These are phyloP conservation scores for Aethionema arabicum DNA, from an alignment of 345 rosid genomes.

Conservation along the genomic window DNA sequence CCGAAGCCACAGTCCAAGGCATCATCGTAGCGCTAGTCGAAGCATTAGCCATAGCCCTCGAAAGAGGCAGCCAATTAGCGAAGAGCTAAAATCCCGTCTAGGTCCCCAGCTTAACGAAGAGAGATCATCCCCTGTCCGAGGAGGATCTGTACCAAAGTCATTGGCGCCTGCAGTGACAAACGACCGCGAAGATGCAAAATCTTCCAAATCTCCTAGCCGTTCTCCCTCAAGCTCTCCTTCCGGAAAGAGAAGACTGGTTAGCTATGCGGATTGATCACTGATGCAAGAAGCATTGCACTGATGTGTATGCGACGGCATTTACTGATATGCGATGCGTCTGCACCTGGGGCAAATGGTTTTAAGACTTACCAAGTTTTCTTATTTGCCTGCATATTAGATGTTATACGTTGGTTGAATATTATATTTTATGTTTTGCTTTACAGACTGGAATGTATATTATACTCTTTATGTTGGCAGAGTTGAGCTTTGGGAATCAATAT, in stretches of 20 bases:
- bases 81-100: slow-evolving; percentile 69
- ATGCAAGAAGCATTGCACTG: slow-evolving; percentile 18
- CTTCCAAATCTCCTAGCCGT: slow-evolving; percentile 42
- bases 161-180: slow-evolving; percentile 44
- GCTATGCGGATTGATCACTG: slow-evolving; percentile 67
- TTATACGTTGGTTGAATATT: slow-evolving; percentile 11
- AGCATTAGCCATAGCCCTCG: slow-evolving; percentile 55
- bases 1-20: slow-evolving; percentile 59
- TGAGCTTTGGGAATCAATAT: background rate
- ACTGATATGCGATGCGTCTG: too few species aligned
- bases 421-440: slow-evolving; percentile 7
- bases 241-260: slow-evolving; percentile 70
- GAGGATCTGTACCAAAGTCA: slow-evolving; percentile 43
- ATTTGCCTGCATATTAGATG: background rate
- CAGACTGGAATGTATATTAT: slow-evolving; percentile 12
- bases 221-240: slow-evolving; percentile 68
- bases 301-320: background rate
- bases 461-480: background rate
- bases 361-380: slow-evolving; percentile 5
- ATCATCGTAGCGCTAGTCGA: background rate
- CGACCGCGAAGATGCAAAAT: slow-evolving; percentile 29
- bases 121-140: slow-evolving; percentile 41
- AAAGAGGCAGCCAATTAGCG: slow-evolving; percentile 59
- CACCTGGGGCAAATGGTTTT: slow-evolving; percentile 10
- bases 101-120: slow-evolving; percentile 49